Evolutionary conservation across 1,284 basidiomycete genomes (phyloP).

Genomic region (Pholiota adiposa): DNA sequence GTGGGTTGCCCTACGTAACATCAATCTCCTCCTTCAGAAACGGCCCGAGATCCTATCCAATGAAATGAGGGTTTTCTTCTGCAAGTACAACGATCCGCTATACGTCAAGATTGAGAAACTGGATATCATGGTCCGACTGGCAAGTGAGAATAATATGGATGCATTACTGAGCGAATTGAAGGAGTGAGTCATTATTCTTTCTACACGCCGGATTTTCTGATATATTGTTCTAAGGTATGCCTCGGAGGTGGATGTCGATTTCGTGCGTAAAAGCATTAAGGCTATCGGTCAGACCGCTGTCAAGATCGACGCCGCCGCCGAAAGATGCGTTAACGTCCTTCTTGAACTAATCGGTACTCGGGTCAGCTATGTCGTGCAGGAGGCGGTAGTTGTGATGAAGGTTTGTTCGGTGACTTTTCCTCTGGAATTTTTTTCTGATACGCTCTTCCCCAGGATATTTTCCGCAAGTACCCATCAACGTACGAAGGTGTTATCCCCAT

Average conservation of each 20-base stretch:
- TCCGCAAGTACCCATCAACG: constrained; percentile 96
- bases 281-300: constrained; percentile 97
- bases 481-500: constrained; percentile 98
- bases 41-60: constrained; percentile 87
- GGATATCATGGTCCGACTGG: constrained; percentile 97
- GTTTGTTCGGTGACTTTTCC: constrained; percentile 39
- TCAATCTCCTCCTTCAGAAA: constrained; percentile 95
- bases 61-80: constrained; percentile 99
- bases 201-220: background rate
- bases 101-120: constrained; percentile 99
- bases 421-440: background rate
- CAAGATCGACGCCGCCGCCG: constrained; percentile 91
- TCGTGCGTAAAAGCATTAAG: constrained; percentile 92
- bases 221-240: constrained; percentile 67
- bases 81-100: constrained; percentile 99
- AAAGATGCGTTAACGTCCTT: constrained; percentile 93
- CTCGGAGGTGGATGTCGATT: constrained; percentile 98
- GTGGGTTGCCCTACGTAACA: constrained; percentile 96
- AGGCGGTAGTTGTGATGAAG: constrained; percentile 99
- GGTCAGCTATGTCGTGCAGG: constrained; percentile 97
- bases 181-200: constrained; percentile 65
- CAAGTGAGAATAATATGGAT: constrained; percentile 91
- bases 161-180: constrained; percentile 94
- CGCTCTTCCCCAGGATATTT: constrained; percentile 76
- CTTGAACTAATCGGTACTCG: constrained; percentile 91